Base-by-base conservation (phyloP, 768 basidiomycete species). In the Trametes meyenii region DNA sequence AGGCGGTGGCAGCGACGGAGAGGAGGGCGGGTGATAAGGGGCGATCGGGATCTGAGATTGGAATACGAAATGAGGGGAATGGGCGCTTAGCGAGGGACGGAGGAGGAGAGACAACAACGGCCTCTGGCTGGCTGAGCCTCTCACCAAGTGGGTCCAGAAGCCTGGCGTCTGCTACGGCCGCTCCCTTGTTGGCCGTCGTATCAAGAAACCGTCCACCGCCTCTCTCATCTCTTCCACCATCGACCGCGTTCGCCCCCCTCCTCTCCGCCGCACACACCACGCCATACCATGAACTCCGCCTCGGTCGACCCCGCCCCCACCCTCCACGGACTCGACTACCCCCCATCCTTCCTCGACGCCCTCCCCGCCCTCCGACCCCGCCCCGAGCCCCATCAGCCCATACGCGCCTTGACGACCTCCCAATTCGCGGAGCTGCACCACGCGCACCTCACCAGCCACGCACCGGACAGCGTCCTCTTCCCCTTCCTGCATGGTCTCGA, bases 401-500 rank as follows among this genome's bases (percentile, higher is more conserved):
- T 80, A 60, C 79, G 74, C 65, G 75, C 78, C 23, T 70, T 83
- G 62, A 67, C 75, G 49, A 78, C 75, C 2, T 55, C 67, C 21
- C 74, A 83, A 60, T 92, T 92, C 69, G 78, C 85, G 3, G 70
- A 78, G 19, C 74, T 94, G 52, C 87, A 89, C 58, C 79, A 84
- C 67, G 72, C 77, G n/a, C 84, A 91, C 65, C 77, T 85, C 63
- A 79, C 83, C 60, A 75, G 84, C 1, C 90, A 95, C 73, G 85
- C 91, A 1, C 89, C 89, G 0, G 94, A 96, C 76, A 79, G 81
- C 42, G 81, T 88, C 66, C 83, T 95, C 59, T 96, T 96, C 72
- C 94, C 94, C 0, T 96, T 94, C 76, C 76, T 94, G 16, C 94
- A 95, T 68, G 91, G 93, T 45, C 79, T 95, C 62, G 93, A 95